Evolutionary conservation across 352 stramenopile species (phyloP), one percentile per base, ranked within the genome.

Genomic region (Pythium coloratum): DNA sequence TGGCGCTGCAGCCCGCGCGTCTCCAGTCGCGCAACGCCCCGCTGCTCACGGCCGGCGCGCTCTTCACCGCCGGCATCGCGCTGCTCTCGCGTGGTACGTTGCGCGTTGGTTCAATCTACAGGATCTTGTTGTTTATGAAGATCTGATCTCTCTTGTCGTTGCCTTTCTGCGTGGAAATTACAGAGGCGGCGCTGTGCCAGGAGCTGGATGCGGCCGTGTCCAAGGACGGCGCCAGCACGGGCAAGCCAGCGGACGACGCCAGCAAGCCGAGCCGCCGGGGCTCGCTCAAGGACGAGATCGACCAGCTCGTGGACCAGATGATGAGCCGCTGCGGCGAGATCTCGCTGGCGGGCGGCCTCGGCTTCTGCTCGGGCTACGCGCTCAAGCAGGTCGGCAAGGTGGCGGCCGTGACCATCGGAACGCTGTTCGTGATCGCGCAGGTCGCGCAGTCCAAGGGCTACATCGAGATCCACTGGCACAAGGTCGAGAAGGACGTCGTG

Each of bases 381-480:
- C 72, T 96, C 20, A 93, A 94, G 72, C 77, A 92, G 62, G 78
- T 91, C 46, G 89, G 88, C 64, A 94, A 95, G 71, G 67, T 84
- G 9, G 86, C 88, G 33, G 87, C 84, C 1, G 34, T 92, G n/a
- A 78, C 81, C 7, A 81, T 97, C 56, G 89, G 89, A 56, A 75
- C 78, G 18, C 59, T 94, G 33, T 97, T 97, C 75, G 59, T 95
- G 55, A 69, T 92, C 24, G 84, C 80, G 42, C 86, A 94, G 72
- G 69, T 83, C n/a, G 84, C 90, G 16, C 77, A 81, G 54, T 92
- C 87, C 38, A 85, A 92, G 54, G 89, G 89, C 42, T 97, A 97
- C 82, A 90, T 97, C 64, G 74, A 95, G 62, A 93, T 97, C 63
- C 89, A 96, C 70, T 97, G 88, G 89, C 76, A 79, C 59, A 97